Evolutionary conservation across 805 yeast species (phyloP), one percentile per base, ranked within the genome.

Genomic region (Phaffomyces opuntiae): DNA sequence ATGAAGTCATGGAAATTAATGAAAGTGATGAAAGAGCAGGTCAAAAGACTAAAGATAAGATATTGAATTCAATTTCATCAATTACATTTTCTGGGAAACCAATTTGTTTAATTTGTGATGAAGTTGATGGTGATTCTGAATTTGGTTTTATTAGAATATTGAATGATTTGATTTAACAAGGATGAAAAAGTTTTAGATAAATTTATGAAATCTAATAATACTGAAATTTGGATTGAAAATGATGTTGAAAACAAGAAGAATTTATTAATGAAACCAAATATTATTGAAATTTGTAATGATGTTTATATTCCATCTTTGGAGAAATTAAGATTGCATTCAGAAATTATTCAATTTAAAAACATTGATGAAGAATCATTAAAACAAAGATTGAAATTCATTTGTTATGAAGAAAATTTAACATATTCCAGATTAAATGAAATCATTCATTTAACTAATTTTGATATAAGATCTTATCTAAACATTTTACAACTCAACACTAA

Each of bases 281-380:
- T 93, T 16, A 87, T 91, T 44, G 90, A 95, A 37, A 78, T 93
- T 46, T 95, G 97, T 61, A 93, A 91, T 59, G 96, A 93, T 57
- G 72, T 86, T 2, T 89, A 86, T 61, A 76, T 87, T 0, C 77
- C 81, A 3, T 78, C 86, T 1, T 68, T 91, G 64, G 95, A 87
- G 43, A 80, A 78, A 46, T 67, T 91, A 49, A 77, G 91, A 49
- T 83, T 83, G 0, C 65, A 73, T 48, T 79, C 91, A 51, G 96
- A 90, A 55, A 70, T 86, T 7, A 70, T 91, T 2, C 62, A 76
- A 7, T 84, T 89, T 56, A 73, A 70, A 47, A 79, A 77, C 45
- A 82, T 95, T 0, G 59, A 77, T 2, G 71, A 67, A 43, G 66
- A 61, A 43, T 72, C 70, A 34, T 62, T 75, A 26, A 68, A 68